A percentile compares a stretch with the other conserved stretches of the same genome.
Conservation (phyloP, 805 yeast genomes). For the Metschnikowia gelsemii region DNA sequence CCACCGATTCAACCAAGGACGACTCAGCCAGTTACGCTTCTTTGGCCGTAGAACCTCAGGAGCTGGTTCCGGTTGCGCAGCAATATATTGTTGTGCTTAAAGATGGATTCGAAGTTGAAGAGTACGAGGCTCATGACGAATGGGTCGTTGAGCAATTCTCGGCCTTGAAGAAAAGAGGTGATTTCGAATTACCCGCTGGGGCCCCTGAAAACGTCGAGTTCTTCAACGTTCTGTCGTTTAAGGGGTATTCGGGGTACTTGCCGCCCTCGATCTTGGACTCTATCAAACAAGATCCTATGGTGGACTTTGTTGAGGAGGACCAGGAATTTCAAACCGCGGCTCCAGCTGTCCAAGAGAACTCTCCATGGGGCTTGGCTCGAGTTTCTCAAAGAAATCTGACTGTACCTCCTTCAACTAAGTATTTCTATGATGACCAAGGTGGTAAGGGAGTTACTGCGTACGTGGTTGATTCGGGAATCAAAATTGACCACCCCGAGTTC, state of each 20-base stretch:
- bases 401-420: slow-evolving; percentile 23
- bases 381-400: slow-evolving; percentile 74
- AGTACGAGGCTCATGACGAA: slow-evolving; percentile 11
- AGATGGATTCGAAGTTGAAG: slow-evolving; percentile 10
- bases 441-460: slow-evolving; percentile 85
- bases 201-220: slow-evolving; percentile 5
- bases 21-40: no score
- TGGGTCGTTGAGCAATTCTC: slow-evolving; percentile 13
- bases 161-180: slow-evolving; percentile 22
- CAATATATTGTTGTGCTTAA: slow-evolving; percentile 19
- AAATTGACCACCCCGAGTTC: slow-evolving; percentile 22
- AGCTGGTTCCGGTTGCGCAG: not conserved
- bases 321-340: slow-evolving; percentile 30
- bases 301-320: slow-evolving; percentile 26
- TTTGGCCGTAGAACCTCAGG: no score
- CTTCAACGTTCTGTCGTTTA: slow-evolving; percentile 13
- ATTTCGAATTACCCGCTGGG: slow-evolving; percentile 18
- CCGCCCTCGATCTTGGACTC: slow-evolving; percentile 17
- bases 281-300: slow-evolving; percentile 17
- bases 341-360: slow-evolving; percentile 67
- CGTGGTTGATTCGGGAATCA: slow-evolving; percentile 87
- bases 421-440: slow-evolving; percentile 66
- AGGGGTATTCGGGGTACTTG: slow-evolving; percentile 24
- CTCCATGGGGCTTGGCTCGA: slow-evolving; percentile 94
- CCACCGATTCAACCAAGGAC: no score